Conservation (phyloP, 345 rosid genomes). For the Kandelia obovata region DNA sequence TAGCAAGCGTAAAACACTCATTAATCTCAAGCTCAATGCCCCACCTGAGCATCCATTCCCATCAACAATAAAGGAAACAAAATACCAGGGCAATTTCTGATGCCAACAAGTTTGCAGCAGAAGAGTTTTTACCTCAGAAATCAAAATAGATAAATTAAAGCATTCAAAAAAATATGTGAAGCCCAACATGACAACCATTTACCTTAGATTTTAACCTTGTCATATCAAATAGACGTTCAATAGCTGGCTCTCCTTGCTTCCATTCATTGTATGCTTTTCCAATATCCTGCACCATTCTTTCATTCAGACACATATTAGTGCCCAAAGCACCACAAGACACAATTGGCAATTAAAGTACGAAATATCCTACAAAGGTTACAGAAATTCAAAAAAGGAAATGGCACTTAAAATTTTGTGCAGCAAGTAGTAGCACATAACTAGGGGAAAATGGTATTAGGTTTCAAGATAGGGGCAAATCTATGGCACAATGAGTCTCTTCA, state of each 20-base stretch:
- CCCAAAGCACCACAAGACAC: slow-evolving; percentile 9
- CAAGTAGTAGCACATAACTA: too few species aligned
- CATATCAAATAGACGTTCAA: slow-evolving; percentile 75
- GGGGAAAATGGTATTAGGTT: too few species aligned
- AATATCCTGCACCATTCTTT: slow-evolving; percentile 56
- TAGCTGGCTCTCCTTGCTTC: slow-evolving; percentile 94
- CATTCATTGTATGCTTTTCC: slow-evolving; percentile 93
- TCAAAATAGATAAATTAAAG: background rate
- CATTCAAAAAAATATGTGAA: background rate
- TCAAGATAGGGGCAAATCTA: too few species aligned
- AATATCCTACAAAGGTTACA: slow-evolving; percentile 1
- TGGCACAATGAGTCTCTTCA: too few species aligned
- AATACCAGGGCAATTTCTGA: too few species aligned
- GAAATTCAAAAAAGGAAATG: background rate
- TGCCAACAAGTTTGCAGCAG: too few species aligned
- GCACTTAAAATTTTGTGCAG: background rate
- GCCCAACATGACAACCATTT: slow-evolving; percentile 3
- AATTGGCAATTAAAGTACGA: slow-evolving; percentile 2
- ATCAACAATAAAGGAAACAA: too few species aligned
- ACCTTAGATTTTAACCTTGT: slow-evolving; percentile 62
- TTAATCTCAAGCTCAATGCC: too few species aligned
- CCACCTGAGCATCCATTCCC: too few species aligned
- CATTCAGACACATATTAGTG: slow-evolving; percentile 37
- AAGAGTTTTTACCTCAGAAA: background rate
- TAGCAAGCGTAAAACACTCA: too few species aligned